Base-by-base conservation (phyloP, 768 basidiomycete genomes). In the Russula sp. region DNA sequence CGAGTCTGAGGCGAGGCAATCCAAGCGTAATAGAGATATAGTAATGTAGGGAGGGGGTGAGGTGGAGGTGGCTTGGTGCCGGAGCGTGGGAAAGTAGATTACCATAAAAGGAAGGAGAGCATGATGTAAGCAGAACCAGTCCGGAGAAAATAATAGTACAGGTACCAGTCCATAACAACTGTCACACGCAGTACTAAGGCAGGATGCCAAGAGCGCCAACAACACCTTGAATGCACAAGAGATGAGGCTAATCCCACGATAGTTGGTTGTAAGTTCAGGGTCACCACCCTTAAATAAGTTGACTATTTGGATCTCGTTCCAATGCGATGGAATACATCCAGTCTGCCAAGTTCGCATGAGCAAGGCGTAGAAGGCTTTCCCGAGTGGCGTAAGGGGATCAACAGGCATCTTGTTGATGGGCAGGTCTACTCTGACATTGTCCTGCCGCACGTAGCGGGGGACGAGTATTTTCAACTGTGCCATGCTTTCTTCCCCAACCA, bases 191-290 rank as follows among this genome's bases (percentile, higher is more conserved):
- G 1, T 25, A 18, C 36, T 25, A 5, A 66, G 51, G 6, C 61
- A 11, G 7, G 34, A 35, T 2, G 52, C 61, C 57, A 67, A 60
- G n/a, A 67, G 5, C 9, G 48, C 22, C 6, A 59, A 8, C 13
- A 67, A 36, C 0, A 67, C 53, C 36, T 67, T 67, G 1, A 63
- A 45, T 51, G 46, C 56, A 14, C 58, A 49, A 4, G 50, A 55
- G 1, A 67, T 66, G 7, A 67, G 35, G 14, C 65, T 67, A 7
- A 67, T 66, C 0, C 66, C 54, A 25, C 61, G 11, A 38, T 67
- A 67, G 39, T 65, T 63, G 1, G 56, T 57, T 5, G 63, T 20
- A 0, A 46, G 8, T 25, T 66, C 59, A 7, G 57, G 46, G 41
- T 67, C 58, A 6, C 66, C 61, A n/a, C 35, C 38, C 29, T 67